phyloP scores from a whole-genome alignment of 371 early-diverging fungal species.

The Mortierella polycephala region DNA sequence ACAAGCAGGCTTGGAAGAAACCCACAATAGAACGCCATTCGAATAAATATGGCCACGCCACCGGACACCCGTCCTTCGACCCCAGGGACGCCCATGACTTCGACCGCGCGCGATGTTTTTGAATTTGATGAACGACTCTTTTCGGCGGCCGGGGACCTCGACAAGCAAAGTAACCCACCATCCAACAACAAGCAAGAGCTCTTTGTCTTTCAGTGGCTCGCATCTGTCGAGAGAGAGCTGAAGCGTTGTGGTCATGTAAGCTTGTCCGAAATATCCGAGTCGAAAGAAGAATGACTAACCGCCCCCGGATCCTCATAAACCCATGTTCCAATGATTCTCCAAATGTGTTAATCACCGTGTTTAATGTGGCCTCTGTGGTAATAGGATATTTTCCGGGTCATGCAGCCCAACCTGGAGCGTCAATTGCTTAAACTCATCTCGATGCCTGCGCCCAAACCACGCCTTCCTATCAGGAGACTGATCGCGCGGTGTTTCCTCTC shows the following conservation, averaged over 20 bases:
- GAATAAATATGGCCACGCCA: slow-evolving; percentile 36
- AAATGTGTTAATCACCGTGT: no score
- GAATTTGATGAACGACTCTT: slow-evolving; percentile 71
- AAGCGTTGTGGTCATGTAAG: slow-evolving; percentile 64
- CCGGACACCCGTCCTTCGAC: slow-evolving; percentile 53
- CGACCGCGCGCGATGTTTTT: slow-evolving; percentile 59
- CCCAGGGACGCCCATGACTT: slow-evolving; percentile 47
- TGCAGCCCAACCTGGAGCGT: slow-evolving; percentile 77
- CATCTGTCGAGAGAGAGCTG: slow-evolving; percentile 75
- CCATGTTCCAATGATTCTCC: not conserved
- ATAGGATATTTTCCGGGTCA: slow-evolving; percentile 70
- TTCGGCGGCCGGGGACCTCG: slow-evolving; percentile 65
- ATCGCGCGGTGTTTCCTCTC: slow-evolving; percentile 80
- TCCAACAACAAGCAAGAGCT: slow-evolving; percentile 65
- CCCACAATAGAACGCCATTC: not conserved
- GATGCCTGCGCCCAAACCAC: slow-evolving; percentile 74
- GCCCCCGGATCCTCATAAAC: not conserved
- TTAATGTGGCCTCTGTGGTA: not conserved
- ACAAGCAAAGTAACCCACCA: slow-evolving; percentile 65
- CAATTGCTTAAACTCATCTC: slow-evolving; percentile 72
- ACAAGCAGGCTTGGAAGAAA: no score
- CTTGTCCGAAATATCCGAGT: not conserved
- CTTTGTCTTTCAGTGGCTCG: slow-evolving; percentile 83
- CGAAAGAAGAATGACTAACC: no score
- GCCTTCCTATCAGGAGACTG: slow-evolving; percentile 80